Conservation (phyloP, 2,329 filamentous ascomycete genomes). For the Colletotrichum tamarilloi region DNA sequence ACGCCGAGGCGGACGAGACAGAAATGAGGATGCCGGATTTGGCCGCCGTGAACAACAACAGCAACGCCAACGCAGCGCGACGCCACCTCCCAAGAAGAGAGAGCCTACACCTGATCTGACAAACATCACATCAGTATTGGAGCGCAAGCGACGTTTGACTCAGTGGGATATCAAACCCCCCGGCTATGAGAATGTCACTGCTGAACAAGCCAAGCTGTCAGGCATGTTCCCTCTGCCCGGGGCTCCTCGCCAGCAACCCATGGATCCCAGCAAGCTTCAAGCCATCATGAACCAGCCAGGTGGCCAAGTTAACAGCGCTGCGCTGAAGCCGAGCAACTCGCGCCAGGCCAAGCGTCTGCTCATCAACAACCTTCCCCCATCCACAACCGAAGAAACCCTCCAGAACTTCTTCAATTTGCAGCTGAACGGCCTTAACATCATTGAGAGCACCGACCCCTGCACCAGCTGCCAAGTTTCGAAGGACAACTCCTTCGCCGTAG, state of each 20-base stretch:
- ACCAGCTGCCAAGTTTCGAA: constrained; percentile 83
- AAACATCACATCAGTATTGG: constrained; percentile 81
- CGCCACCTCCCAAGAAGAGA: constrained; percentile 87
- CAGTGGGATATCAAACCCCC: constrained; percentile 99
- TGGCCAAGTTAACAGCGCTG: constrained; percentile 76
- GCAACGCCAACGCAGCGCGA: constrained; percentile 76
- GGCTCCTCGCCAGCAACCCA: constrained; percentile 91
- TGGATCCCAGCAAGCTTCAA: constrained; percentile 94
- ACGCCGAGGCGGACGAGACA: constrained; percentile 60
- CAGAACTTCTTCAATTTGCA: constrained; percentile 94
- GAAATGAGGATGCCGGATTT: constrained; percentile 48
- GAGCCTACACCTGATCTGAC: constrained; percentile 97
- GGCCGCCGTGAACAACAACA: constrained; percentile 60
- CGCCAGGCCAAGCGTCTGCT: constrained; percentile 94
- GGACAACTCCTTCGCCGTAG: constrained; percentile 82
- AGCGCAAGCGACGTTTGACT: constrained; percentile 91
- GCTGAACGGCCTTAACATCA: constrained; percentile 94
- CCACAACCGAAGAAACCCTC: constrained; percentile 79
- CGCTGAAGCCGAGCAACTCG: constrained; percentile 91
- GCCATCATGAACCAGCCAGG: constrained; percentile 94
- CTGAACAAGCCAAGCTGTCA: constrained; percentile 97
- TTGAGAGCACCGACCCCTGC: constrained; percentile 86
- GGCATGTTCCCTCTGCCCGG: constrained; percentile 99
- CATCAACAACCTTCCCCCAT: constrained; percentile 81
- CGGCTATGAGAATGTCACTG: constrained; percentile 97